Conservation (phyloP, 225 moss, liverwort and hornwort genomes). For the Bryum argenteum region DNA sequence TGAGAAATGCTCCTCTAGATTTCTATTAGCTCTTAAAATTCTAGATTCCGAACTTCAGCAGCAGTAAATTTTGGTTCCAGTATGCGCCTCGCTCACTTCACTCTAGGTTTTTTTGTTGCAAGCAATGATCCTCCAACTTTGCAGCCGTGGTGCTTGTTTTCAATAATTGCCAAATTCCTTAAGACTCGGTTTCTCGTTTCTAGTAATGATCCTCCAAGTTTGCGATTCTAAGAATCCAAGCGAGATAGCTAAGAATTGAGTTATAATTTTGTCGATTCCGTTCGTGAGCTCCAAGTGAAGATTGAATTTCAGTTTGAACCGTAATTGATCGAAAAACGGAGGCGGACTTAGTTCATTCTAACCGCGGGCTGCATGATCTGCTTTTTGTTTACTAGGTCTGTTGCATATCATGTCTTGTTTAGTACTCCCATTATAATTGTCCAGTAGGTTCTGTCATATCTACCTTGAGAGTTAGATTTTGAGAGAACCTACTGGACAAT, state of each 20-base stretch:
- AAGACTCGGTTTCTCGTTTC: neutral
- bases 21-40: neutral
- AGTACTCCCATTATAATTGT: neutral
- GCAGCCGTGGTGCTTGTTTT: too few relatives aligned
- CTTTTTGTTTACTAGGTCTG: slow-evolving; percentile 13
- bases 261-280: too few relatives aligned
- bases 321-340: neutral
- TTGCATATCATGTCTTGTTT: neutral
- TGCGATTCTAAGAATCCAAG: too few relatives aligned
- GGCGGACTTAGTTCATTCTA: neutral
- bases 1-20: neutral
- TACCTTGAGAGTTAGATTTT: too few relatives aligned
- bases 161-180: too few relatives aligned
- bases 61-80: neutral
- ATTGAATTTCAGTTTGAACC: neutral
- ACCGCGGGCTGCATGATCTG: slow-evolving; percentile 3
- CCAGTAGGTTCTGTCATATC: too few relatives aligned
- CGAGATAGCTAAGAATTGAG: neutral
- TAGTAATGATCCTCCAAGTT: neutral
- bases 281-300: neutral
- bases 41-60: neutral
- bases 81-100: neutral
- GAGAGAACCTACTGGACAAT: too few relatives aligned
- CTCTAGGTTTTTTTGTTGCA: too few relatives aligned
- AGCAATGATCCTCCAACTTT: too few relatives aligned